Conservation (phyloP, 129 eudicot species). For the Calendula officinalis region DNA sequence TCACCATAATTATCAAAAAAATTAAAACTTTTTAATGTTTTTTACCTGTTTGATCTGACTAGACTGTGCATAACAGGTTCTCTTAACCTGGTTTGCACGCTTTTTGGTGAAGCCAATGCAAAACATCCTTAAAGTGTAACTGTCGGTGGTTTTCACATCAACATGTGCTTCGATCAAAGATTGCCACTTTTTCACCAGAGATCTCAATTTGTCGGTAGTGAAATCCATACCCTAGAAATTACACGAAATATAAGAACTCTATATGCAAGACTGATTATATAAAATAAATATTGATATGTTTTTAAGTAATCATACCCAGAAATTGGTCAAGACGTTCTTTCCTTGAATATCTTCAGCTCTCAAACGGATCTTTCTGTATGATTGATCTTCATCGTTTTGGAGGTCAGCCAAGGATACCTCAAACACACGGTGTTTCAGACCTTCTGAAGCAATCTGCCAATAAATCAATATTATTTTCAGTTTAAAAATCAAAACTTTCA, state of each 20-base stretch:
- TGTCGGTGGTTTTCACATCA: slow-evolving; percentile 86
- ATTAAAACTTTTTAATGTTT: background rate
- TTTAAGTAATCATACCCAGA: slow-evolving; percentile 45
- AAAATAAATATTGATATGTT: background rate
- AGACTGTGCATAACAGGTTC: slow-evolving; percentile 81
- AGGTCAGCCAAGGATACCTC: slow-evolving; percentile 80
- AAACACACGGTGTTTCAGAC: slow-evolving; percentile 79
- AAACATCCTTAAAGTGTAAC: slow-evolving; percentile 65
- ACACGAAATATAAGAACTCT: background rate
- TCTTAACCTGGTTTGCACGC: slow-evolving; percentile 84
- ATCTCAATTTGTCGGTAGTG: slow-evolving; percentile 76
- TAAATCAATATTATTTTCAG: background rate
- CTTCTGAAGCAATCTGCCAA: slow-evolving; percentile 77
- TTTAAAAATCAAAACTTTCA: too few relatives aligned
- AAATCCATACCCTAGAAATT: slow-evolving; percentile 69
- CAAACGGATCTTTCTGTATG: slow-evolving; percentile 81
- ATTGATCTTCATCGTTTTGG: slow-evolving; percentile 71
- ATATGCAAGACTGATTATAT: background rate
- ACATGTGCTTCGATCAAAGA: slow-evolving; percentile 81
- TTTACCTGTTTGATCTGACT: slow-evolving; percentile 75
- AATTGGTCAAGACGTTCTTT: slow-evolving; percentile 70
- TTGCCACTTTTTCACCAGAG: slow-evolving; percentile 80
- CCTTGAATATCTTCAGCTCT: slow-evolving; percentile 90
- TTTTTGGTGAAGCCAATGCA: slow-evolving; percentile 90
- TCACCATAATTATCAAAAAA: background rate